Conservation (phyloP, 1,284 basidiomycete genomes). For the Leccinum solheimii region DNA sequence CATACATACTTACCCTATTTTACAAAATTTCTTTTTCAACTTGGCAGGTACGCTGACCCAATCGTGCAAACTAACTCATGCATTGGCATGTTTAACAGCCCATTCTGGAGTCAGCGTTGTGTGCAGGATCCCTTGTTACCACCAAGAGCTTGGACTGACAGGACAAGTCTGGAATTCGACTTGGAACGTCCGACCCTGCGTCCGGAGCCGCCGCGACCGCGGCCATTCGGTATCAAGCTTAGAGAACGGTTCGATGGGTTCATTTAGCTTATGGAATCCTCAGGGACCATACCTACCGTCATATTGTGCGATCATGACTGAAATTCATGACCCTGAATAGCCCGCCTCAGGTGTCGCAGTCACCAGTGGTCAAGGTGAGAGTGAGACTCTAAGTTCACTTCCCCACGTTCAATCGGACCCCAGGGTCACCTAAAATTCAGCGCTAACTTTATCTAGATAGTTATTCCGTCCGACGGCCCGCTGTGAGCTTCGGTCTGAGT, state of each 20-base stretch:
- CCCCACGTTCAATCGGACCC: background rate
- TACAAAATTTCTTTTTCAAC: background rate
- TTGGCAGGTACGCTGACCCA: background rate
- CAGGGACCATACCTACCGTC: background rate
- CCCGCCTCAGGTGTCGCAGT: too few species aligned
- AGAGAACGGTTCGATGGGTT: background rate
- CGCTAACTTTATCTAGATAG: constrained; percentile 1
- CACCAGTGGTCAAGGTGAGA: background rate
- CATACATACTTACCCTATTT: background rate
- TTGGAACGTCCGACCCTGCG: background rate
- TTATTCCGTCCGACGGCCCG: background rate
- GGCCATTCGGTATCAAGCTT: background rate
- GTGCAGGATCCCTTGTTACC: background rate
- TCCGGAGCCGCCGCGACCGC: background rate
- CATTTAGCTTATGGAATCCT: background rate
- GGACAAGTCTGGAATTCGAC: background rate
- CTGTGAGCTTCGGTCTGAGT: background rate
- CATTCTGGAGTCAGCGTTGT: background rate
- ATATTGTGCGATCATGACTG: background rate
- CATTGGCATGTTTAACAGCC: background rate
- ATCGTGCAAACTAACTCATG: background rate
- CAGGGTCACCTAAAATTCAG: constrained; percentile 1
- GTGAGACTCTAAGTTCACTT: background rate
- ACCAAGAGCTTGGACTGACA: background rate
- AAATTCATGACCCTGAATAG: background rate